Percentiles rank a stretch among this genome's conserved stretches.
phyloP scores from a whole-genome alignment of 306 rosid genomes.

The Quercus engelmannii region DNA sequence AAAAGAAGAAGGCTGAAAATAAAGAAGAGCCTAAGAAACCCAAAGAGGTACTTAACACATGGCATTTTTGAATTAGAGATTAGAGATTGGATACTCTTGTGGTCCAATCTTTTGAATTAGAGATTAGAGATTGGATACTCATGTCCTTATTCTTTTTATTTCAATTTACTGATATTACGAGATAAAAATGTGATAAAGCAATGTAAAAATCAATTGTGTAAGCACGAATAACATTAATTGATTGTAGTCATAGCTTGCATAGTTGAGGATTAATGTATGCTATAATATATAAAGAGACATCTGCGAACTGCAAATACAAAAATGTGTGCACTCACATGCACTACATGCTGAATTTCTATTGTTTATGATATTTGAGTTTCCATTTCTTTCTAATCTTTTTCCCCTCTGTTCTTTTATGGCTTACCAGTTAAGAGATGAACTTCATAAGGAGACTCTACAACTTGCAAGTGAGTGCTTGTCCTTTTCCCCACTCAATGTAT shows the following conservation, averaged over 20 bases:
- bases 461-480: conserved; percentile 65
- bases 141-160: not conserved
- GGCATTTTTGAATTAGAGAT: too few species aligned
- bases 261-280: not conserved
- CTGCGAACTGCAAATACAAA: not conserved
- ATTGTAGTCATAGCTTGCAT: not conserved
- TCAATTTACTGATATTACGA: not conserved
- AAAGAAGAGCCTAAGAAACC: not conserved
- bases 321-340: not conserved
- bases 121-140: too few species aligned
- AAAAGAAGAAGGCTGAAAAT: conserved; percentile 23
- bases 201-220: not conserved
- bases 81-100: too few species aligned
- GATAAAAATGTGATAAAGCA: not conserved
- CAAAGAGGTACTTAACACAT: not conserved
- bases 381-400: not conserved
- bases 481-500: not conserved
- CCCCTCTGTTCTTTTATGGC: not conserved
- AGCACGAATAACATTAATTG: not conserved
- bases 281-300: not conserved
- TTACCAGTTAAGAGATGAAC: conserved; percentile 57
- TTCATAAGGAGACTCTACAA: conserved; percentile 68
- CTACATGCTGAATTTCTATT: not conserved
- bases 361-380: not conserved
- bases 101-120: too few species aligned